phyloP scores from a whole-genome alignment of 2,329 filamentous ascomycete genomes.

The Fusarium sp. region DNA sequence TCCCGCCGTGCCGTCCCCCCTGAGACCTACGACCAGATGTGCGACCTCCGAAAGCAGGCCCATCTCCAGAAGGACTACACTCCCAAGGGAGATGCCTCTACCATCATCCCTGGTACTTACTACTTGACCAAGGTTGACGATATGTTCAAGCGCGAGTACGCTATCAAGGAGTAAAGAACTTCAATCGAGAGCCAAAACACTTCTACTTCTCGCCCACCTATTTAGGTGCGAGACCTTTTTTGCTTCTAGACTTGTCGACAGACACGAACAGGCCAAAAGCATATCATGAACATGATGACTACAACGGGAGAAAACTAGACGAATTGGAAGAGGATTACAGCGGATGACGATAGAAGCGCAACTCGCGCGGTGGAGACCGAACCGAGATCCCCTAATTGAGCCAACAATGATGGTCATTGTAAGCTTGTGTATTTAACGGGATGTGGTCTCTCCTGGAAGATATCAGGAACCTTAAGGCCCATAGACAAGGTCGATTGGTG shows the following conservation, averaged over 20 bases:
- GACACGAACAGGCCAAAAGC: slow-evolving; percentile 21
- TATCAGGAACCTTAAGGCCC: slow-evolving; percentile 33
- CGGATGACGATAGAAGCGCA: slow-evolving; percentile 44
- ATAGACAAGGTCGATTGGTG: slow-evolving; percentile 40
- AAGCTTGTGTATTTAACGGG: slow-evolving; percentile 43
- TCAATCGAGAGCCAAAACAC: slow-evolving; percentile 3
- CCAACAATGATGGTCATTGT: slow-evolving; percentile 23
- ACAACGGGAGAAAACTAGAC: slow-evolving; percentile 40
- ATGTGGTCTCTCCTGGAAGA: slow-evolving; percentile 30
- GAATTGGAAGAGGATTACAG: slow-evolving; percentile 41
- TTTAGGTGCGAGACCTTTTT: slow-evolving; percentile 25
- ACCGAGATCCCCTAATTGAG: slow-evolving; percentile 44
- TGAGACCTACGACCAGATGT: slow-evolving; percentile 82
- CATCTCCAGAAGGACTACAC: slow-evolving; percentile 84
- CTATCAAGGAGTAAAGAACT: slow-evolving; percentile 72
- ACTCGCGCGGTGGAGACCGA: slow-evolving; percentile 29
- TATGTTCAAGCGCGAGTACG: slow-evolving; percentile 86
- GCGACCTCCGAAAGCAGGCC: slow-evolving; percentile 82
- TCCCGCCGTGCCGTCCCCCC: slow-evolving; percentile 74
- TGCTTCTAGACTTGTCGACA: slow-evolving; percentile 26
- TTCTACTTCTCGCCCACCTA: slow-evolving; percentile 32
- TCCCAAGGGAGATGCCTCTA: slow-evolving; percentile 75
- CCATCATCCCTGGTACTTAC: slow-evolving; percentile 75
- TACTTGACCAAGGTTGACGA: slow-evolving; percentile 85
- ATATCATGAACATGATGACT: slow-evolving; percentile 41